A percentile compares a stretch with the other conserved stretches of the same genome.
Conservation (phyloP, 257 asterid genomes). For the Parsonsia alboflavescens region DNA sequence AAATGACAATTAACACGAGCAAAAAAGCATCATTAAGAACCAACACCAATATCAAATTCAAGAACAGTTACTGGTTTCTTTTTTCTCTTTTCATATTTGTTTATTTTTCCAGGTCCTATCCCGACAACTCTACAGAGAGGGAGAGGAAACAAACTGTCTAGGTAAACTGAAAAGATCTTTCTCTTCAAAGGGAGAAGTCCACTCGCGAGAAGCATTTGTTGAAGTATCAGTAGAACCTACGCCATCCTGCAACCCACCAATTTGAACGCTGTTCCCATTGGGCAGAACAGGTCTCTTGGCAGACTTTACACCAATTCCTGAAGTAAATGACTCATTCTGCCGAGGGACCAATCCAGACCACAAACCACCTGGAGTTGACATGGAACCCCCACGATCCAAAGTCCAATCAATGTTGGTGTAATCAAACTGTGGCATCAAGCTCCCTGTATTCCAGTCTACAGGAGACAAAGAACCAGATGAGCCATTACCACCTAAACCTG, state of each 20-base stretch:
- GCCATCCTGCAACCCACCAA: constrained; percentile 50
- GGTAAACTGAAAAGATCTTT: constrained; percentile 78
- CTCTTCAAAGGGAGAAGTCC: constrained; percentile 96
- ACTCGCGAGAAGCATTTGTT: constrained; percentile 56
- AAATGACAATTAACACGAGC: constrained; percentile 26
- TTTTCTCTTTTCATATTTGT: constrained; percentile 31
- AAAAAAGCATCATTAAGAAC: constrained; percentile 46
- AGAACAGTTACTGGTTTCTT: constrained; percentile 34
- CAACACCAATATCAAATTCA: constrained; percentile 43
- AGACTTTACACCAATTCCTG: constrained; percentile 42
- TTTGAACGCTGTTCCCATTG: constrained; percentile 32
- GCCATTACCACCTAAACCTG: constrained; percentile 41
- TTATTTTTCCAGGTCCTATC: constrained; percentile 29
- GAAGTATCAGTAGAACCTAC: constrained; percentile 33
- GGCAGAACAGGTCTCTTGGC: constrained; percentile 48
- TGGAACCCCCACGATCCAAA: constrained; percentile 36
- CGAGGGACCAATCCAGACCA: constrained; percentile 49
- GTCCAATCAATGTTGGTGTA: constrained; percentile 69
- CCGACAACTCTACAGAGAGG: constrained; percentile 52
- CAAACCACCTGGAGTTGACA: constrained; percentile 31
- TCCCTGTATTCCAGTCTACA: constrained; percentile 53
- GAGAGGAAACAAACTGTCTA: constrained; percentile 92
- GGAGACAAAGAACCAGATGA: constrained; percentile 39
- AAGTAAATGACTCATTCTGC: constrained; percentile 41
- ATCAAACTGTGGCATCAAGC: constrained; percentile 47